These are phyloP conservation scores for Ploettnerulaceae sp. DNA, from an alignment of 2,329 filamentous ascomycete species.

Conservation along the genomic window DNA sequence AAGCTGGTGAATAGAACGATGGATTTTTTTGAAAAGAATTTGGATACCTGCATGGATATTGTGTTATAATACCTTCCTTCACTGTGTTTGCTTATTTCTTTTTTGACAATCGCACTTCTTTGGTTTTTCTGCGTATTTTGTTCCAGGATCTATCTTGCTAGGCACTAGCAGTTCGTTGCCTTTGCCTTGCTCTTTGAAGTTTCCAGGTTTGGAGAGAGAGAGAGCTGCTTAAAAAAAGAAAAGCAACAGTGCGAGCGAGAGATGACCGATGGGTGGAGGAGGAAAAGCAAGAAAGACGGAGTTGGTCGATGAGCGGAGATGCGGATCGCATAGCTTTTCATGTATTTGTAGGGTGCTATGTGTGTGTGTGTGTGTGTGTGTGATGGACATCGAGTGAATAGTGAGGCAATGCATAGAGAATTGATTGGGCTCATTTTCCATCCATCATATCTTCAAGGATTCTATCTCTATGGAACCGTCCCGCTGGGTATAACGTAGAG, in stretches of 20 bases:
- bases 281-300: not conserved
- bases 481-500: too few species aligned
- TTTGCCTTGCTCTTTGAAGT: not conserved
- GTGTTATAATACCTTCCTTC: conserved; percentile 26
- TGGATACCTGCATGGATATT: conserved; percentile 26
- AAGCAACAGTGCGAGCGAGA: not conserved
- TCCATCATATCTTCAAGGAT: too few species aligned
- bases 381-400: too few species aligned
- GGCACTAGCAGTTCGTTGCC: not conserved
- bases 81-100: conserved; percentile 20
- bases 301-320: not conserved
- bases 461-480: too few species aligned
- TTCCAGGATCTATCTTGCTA: conserved; percentile 4
- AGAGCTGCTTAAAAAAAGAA: not conserved
- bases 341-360: conserved; percentile 50
- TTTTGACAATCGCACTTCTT: conserved; percentile 2
- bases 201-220: not conserved
- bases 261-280: not conserved
- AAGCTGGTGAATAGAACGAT: not conserved
- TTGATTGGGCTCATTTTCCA: too few species aligned
- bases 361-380: too few species aligned
- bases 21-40: conserved; percentile 1
- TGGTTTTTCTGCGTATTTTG: not conserved
- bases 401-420: too few species aligned
- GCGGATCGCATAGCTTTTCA: not conserved